Evolutionary conservation across 2,329 filamentous ascomycete genomes (phyloP), one percentile per base, ranked within the genome.

Genomic region (Xylaria sp.): DNA sequence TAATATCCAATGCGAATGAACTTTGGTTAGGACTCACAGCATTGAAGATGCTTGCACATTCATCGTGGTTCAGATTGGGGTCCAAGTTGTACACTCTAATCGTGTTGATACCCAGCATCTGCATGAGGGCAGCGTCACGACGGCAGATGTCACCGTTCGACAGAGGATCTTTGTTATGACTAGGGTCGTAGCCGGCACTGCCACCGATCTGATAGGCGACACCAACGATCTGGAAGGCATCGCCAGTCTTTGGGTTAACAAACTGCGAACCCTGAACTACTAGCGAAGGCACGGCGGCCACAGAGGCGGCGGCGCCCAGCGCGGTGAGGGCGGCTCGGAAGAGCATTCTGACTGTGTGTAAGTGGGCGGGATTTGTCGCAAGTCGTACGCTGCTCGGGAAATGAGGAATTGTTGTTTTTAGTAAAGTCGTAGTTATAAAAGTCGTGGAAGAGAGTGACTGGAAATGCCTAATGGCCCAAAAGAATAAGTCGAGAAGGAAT

Each of bases 71-170:
- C 70, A 90, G 79, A 74, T 89, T 79, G 36, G 89, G 89, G 78
- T 89, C 85, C 69, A 91, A 79, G 82, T 91, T 91, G 82, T 91
- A 91, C n/a, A 90, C 88, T 59, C 89, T 89, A 75, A 92, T 88
- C 69, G 89, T 83, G 81, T 91, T 91, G 77, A 90, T 82, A 70
- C 89, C 88, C 63, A 90, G 82, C 63, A 83, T 80, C 81, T 92
- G 89, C 83, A 90, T 87, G 67, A 91, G 82, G 38, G 89, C 88
- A 53, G 88, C 89, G 83, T 91, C 89, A 70, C 89, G 86, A 75
- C 88, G 79, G 80, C 89, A 91, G 66, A 84, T 80, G 58, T 85
- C 83, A 63, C 81, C 81, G 76, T 90, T 79, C 75, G 87, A 90
- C 40, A 91, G 83, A 38, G 89, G 87, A 76, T 91, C 89, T 72